Evolutionary conservation across 352 stramenopile species (phyloP).

Genomic region (Phytophthora citricola): DNA sequence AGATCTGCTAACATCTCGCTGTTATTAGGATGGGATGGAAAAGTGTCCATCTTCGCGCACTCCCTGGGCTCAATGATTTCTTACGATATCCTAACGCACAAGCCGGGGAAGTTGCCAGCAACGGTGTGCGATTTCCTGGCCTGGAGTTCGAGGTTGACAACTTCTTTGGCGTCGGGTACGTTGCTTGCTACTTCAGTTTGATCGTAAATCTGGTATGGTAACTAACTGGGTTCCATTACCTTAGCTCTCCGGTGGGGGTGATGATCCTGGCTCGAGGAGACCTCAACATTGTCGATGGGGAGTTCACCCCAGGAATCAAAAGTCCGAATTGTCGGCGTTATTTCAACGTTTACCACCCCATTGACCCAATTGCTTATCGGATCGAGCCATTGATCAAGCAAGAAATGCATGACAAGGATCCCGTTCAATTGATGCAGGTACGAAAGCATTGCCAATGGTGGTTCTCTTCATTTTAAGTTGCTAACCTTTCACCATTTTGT

Average conservation of each 20-base stretch:
- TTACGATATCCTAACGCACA: constrained; percentile 92
- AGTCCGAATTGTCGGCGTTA: constrained; percentile 84
- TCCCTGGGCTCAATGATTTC: constrained; percentile 92
- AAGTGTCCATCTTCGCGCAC: constrained; percentile 91
- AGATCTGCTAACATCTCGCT: not conserved
- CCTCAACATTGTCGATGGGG: constrained; percentile 74
- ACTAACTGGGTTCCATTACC: constrained; percentile 11
- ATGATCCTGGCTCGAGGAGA: constrained; percentile 87
- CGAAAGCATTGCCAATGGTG: not conserved
- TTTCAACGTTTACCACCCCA: constrained; percentile 93
- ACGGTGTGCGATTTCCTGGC: constrained; percentile 76
- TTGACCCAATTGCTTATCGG: constrained; percentile 92
- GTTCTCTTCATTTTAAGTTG: not conserved
- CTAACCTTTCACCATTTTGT: not conserved
- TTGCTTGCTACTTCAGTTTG: not conserved
- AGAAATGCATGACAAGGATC: constrained; percentile 89
- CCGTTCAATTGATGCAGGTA: constrained; percentile 84
- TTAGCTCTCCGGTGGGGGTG: constrained; percentile 80
- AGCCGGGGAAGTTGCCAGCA: constrained; percentile 59
- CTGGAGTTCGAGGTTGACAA: constrained; percentile 90
- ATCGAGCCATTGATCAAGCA: constrained; percentile 90
- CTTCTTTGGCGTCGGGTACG: constrained; percentile 85
- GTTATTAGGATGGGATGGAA: constrained; percentile 76
- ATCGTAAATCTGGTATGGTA: not conserved
- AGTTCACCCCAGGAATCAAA: constrained; percentile 82